Conservation (phyloP, 371 early-diverging fungal genomes). For the Sporodiniella umbellata region DNA sequence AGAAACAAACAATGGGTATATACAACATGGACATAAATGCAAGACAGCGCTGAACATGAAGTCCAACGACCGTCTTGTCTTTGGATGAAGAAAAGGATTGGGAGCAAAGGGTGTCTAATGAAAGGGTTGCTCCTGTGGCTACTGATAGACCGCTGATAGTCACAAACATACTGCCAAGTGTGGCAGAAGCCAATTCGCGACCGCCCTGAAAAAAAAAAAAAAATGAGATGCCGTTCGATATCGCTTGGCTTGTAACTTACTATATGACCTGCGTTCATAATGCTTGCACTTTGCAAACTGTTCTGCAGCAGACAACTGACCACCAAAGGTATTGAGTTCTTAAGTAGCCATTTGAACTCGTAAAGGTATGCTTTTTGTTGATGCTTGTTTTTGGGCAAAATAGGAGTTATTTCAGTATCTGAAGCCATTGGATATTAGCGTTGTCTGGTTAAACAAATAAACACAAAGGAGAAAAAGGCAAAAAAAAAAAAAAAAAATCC, state of each 20-base stretch:
- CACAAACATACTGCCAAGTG: constrained; percentile 73
- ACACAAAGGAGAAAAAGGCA: too few species aligned
- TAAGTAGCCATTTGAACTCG: constrained; percentile 37
- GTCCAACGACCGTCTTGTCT: constrained; percentile 70
- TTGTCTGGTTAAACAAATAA: too few species aligned
- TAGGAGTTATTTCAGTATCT: too few species aligned
- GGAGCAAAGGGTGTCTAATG: constrained; percentile 84
- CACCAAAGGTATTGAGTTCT: constrained; percentile 48
- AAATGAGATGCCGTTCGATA: not conserved
- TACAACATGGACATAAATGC: constrained; percentile 63
- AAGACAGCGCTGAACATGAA: constrained; percentile 81
- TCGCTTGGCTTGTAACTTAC: too few species aligned
- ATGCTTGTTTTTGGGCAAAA: too few species aligned
- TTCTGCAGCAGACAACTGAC: constrained; percentile 59
- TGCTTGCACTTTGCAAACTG: constrained; percentile 54
- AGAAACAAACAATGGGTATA: constrained; percentile 70
- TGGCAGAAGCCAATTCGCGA: constrained; percentile 73
- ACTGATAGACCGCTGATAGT: constrained; percentile 74
- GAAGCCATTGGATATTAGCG: too few species aligned
- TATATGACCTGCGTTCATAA: constrained; percentile 57
- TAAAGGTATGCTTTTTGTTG: too few species aligned
- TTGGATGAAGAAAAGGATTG: constrained; percentile 78
- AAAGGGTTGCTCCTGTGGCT: constrained; percentile 72
- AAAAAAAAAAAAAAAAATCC: too few species aligned
- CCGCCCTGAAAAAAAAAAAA: constrained; percentile 25